Evolutionary conservation across 495 filamentous ascomycete species (phyloP).

Genomic region (Daldinia loculata): DNA sequence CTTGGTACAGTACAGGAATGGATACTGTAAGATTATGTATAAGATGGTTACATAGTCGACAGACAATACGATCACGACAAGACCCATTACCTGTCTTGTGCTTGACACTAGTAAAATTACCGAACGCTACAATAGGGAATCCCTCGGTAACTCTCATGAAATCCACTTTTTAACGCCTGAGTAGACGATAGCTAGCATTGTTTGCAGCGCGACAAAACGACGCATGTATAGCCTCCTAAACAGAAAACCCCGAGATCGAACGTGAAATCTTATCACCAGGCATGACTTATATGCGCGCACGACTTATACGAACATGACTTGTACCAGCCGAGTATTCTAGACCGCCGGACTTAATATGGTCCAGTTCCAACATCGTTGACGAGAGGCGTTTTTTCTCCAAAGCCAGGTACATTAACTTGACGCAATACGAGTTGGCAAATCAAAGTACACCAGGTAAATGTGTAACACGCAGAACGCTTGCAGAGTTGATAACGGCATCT

Average conservation of each 20-base stretch:
- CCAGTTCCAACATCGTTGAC: background rate
- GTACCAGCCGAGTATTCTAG: slow-evolving; percentile 16
- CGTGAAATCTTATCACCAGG: slow-evolving; percentile 6
- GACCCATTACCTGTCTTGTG: slow-evolving; percentile 2
- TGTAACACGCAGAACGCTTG: slow-evolving; percentile 29
- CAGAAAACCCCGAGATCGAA: slow-evolving; percentile 3
- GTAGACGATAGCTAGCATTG: background rate
- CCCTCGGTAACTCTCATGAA: background rate
- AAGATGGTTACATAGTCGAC: slow-evolving; percentile 26
- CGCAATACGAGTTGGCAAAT: slow-evolving; percentile 38
- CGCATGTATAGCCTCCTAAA: background rate
- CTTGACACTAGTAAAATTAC: slow-evolving; percentile 17
- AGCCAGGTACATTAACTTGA: slow-evolving; percentile 27
- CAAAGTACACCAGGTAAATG: slow-evolving; percentile 22
- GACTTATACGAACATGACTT: slow-evolving; percentile 12
- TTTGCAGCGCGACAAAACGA: background rate
- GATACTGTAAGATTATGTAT: slow-evolving; percentile 16
- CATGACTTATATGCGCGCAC: background rate
- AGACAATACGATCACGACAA: slow-evolving; percentile 1
- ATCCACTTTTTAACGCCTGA: background rate
- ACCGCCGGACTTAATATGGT: slow-evolving; percentile 11
- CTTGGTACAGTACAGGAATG: background rate
- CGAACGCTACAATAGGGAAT: slow-evolving; percentile 15
- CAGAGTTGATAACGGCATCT: slow-evolving; percentile 19
- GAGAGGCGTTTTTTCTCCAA: slow-evolving; percentile 19